Conservation (phyloP, 139 green algal genomes). For the Diplosphaera chodatii region DNA sequence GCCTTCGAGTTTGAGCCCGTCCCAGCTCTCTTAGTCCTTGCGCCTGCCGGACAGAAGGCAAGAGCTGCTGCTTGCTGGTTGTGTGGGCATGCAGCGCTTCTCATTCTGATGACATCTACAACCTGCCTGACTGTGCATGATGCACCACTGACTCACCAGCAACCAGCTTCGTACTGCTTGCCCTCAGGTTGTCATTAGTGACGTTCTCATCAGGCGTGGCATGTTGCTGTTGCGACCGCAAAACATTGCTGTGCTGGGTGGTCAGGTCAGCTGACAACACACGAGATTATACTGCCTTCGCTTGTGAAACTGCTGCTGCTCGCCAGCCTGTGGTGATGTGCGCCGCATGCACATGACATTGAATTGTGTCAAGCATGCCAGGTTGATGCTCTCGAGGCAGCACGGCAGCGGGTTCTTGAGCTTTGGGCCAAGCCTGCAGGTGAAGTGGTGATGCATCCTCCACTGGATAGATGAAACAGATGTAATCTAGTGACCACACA, state of each 20-base stretch:
- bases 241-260: constrained; percentile 51
- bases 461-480: no score
- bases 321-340: no score
- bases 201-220: constrained; percentile 38
- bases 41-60: constrained; percentile 24
- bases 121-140: not conserved
- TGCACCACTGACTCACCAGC: no score
- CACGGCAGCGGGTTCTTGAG: not conserved
- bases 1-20: constrained; percentile 42
- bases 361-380: not conserved
- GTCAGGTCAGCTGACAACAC: constrained; percentile 31
- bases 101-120: not conserved
- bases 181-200: constrained; percentile 48
- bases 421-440: not conserved
- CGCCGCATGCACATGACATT: no score
- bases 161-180: not conserved
- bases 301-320: no score
- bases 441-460: no score
- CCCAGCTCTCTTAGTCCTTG: constrained; percentile 10
- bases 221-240: constrained; percentile 58
- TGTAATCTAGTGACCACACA: no score
- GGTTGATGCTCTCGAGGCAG: not conserved
- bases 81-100: not conserved
- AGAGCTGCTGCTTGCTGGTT: not conserved
- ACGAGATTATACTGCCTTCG: no score